Evolutionary conservation across 2,329 filamentous ascomycete genomes (phyloP), one percentile per base, ranked within the genome.

Genomic region (Whalleya microplaca): DNA sequence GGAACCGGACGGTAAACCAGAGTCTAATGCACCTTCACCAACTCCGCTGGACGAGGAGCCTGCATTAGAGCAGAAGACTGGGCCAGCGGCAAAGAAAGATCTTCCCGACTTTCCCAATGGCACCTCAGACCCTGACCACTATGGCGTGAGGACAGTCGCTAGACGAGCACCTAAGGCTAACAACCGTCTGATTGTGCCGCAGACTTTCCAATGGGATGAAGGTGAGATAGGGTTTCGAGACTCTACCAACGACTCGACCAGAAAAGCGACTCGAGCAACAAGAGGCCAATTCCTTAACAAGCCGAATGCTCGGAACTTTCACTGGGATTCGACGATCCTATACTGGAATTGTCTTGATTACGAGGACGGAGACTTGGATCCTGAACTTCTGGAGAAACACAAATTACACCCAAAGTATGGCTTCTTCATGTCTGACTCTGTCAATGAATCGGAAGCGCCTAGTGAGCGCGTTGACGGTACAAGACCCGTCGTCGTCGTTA

Each of bases 191-290:
- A 77, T 85, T 64, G 71, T 84, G 43, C 82, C 82, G 10, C 73
- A 72, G 6, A 61, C 76, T 0, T 81, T 80, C 59, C 71, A 76
- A 49, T 85, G 78, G 53, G 75, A 81, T 40, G 72, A 80, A 8
- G 73, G 78, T 55, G 82, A 86, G 65, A 86, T 86, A 58, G 84
- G 84, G 14, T 86, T 84, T 68, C 78, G 81, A 20, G 84, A 86
- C 64, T 83, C 81, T 3, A 78, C 78, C 58, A 86, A 86, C 56
- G 81, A 83, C 62, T 77, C 79, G 27, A 76, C 76, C 56, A 80
- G 82, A 54, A 80, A 80, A 20, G 80, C 81, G 45, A 84, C 78
- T 32, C 77, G 76, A 61, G 76, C 77, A 14, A 79, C 80, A 58
- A 76, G 83, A 48, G 82, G 82, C 64, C 80, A 78, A 66, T 85